Evolutionary conservation across 2,329 filamentous ascomycete species (phyloP), one percentile per base, ranked within the genome.

Genomic region (Lithohypha guttulata): DNA sequence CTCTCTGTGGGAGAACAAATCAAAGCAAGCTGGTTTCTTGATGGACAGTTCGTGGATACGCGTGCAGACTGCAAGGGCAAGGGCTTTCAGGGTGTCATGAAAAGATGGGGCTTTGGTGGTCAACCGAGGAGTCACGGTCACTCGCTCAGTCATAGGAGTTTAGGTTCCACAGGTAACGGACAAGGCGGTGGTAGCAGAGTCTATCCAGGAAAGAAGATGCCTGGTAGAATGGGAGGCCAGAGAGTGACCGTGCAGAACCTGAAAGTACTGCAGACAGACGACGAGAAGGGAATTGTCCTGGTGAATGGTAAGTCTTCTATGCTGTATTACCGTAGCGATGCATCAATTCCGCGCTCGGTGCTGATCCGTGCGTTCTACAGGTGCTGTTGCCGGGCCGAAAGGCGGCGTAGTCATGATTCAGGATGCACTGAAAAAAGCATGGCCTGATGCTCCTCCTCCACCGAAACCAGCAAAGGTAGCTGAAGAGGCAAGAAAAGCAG

Each of bases 71-170:
- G 77, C 52, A 76, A 84, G 57, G 91, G 91, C 38, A 89, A 85
- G 75, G 91, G 91, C 6, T 98, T 95, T 59, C 84, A 82, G 7
- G 91, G 91, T 73, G 91, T 84, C 51, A 98, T 98, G 91, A 98
- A 98, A 77, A 74, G 84, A 52, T 84, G 89, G 66, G 86, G 86
- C 22, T 96, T 91, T 63, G 61, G 69, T 20, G 91, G 91, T 53
- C 91, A 98, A 68, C 81, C 79, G 51, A 84, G 85, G 42, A 87
- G 80, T 53, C 91, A 98, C 73, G 91, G 91, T 73, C 89, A 93
- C 65, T 95, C 87, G 57, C 78, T 86, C 66, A 86, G 84, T 56
- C 91, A 98, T 71, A 76, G 91, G 56, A 83, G 83, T 19, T 84
- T 95, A 66, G 91, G 91, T 70, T 89, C 85, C 22, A 73, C 81